A percentile compares a stretch with the other conserved stretches of the same genome.
phyloP scores from a whole-genome alignment of 768 basidiomycete species.

The Mycena olivaceomarginata region DNA sequence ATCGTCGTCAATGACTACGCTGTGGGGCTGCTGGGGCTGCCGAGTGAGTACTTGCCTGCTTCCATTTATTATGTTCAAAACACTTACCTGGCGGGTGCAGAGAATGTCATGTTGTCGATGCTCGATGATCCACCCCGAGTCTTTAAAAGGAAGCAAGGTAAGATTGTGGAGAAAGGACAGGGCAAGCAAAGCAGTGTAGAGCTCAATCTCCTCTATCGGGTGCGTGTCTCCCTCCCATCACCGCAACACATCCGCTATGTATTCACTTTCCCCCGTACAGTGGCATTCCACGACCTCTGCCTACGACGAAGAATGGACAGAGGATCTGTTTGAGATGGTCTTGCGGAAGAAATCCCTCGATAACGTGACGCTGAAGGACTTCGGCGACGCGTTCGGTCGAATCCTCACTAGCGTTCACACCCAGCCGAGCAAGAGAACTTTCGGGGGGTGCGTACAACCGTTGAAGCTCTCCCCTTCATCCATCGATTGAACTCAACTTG shows the following conservation, averaged over 20 bases:
- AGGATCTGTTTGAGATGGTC: conserved; percentile 62
- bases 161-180: conserved; percentile 65
- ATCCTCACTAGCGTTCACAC: conserved; percentile 38
- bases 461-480: not conserved
- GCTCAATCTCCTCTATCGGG: conserved; percentile 72
- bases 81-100: conserved; percentile 36
- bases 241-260: not conserved
- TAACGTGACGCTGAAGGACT: conserved; percentile 50
- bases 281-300: conserved; percentile 76
- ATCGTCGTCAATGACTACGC: not conserved
- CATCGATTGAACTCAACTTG: conserved; percentile 1
- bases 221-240: conserved; percentile 41
- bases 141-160: conserved; percentile 59
- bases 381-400: conserved; percentile 34
- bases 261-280: conserved; percentile 42
- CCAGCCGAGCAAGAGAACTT: conserved; percentile 62
- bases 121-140: conserved; percentile 59
- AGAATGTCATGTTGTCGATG: conserved; percentile 1
- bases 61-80: not conserved
- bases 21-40: not conserved
- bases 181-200: conserved; percentile 85
- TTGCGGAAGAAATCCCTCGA: conserved; percentile 62
- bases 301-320: conserved; percentile 71
- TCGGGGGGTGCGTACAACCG: conserved; percentile 57
- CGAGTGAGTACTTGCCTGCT: conserved; percentile 3